These are phyloP conservation scores for Nosema muscidifuracis DNA, from an alignment of 371 early-diverging fungal genomes.

Conservation along the genomic window DNA sequence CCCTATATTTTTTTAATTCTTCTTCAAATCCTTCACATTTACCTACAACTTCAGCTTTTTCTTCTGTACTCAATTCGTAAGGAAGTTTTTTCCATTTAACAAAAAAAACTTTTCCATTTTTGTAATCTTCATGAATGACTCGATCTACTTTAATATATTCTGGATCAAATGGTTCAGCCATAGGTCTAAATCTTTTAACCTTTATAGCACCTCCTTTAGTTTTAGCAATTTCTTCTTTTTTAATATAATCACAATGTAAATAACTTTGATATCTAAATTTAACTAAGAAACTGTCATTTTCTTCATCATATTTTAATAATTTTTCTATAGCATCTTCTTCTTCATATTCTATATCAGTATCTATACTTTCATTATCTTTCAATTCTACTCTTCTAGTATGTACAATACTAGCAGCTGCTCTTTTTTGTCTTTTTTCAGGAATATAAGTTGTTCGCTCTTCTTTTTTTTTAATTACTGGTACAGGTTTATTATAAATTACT, in stretches of 20 bases:
- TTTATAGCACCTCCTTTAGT: constrained; percentile 70
- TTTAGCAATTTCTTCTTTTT: constrained; percentile 66
- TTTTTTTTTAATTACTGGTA: neutral
- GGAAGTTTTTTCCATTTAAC: constrained; percentile 81
- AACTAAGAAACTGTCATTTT: constrained; percentile 54
- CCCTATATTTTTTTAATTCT: constrained; percentile 59
- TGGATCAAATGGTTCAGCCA: constrained; percentile 49
- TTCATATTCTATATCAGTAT: constrained; percentile 13
- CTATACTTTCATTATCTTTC: neutral
- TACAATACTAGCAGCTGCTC: constrained; percentile 7
- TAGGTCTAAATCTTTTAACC: constrained; percentile 64
- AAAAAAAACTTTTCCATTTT: constrained; percentile 64
- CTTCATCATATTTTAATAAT: constrained; percentile 53
- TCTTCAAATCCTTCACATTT: constrained; percentile 63
- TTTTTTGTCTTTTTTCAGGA: constrained; percentile 30
- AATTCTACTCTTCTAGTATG: neutral
- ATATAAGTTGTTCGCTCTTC: constrained; percentile 26
- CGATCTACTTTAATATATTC: constrained; percentile 59
- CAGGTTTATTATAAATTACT: neutral
- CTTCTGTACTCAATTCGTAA: constrained; percentile 82
- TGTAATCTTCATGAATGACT: constrained; percentile 57
- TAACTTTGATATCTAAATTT: constrained; percentile 64
- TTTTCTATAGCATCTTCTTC: constrained; percentile 61
- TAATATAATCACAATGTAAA: constrained; percentile 75
- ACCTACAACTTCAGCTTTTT: constrained; percentile 67